A percentile compares a stretch with the other conserved stretches of the same genome.
phyloP scores from a whole-genome alignment of 768 basidiomycete species.

The Podaxis carcinomalis region DNA sequence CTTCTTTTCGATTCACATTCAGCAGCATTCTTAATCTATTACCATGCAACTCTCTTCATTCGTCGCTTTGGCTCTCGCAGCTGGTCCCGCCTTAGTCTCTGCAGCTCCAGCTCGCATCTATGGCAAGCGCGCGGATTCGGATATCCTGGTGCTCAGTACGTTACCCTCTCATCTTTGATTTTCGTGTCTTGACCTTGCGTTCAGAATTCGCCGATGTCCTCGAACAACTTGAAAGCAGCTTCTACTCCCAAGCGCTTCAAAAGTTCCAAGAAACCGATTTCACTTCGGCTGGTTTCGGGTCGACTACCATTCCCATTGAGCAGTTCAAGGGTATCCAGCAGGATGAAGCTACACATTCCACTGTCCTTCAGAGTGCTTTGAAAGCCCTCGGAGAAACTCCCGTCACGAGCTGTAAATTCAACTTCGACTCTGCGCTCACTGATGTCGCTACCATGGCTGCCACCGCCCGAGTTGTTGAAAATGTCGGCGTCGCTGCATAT shows the following conservation, averaged over 20 bases:
- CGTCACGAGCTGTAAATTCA: conserved; percentile 59
- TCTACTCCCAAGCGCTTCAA: conserved; percentile 61
- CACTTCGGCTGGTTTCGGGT: conserved; percentile 56
- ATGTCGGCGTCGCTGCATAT: conserved; percentile 73
- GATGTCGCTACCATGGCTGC: conserved; percentile 69
- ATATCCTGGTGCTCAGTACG: conserved; percentile 61
- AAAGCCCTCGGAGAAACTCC: conserved; percentile 49
- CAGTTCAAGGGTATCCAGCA: conserved; percentile 54
- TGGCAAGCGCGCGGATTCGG: conserved; percentile 33
- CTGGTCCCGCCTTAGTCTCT: conserved; percentile 39
- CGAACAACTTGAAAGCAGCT: conserved; percentile 66
- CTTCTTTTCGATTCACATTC: conserved; percentile 28
- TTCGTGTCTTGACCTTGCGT: neutral
- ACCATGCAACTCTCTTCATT: conserved; percentile 48
- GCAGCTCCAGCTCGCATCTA: conserved; percentile 44
- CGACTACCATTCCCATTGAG: conserved; percentile 49
- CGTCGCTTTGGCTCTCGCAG: conserved; percentile 34
- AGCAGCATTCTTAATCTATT: conserved; percentile 26
- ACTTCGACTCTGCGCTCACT: conserved; percentile 57
- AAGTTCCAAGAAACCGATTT: conserved; percentile 69
- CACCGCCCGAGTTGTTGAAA: conserved; percentile 71
- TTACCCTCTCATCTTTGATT: conserved; percentile 14
- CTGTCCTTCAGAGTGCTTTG: conserved; percentile 49
- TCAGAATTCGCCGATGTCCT: conserved; percentile 74
- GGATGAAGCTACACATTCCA: conserved; percentile 62